Conservation (phyloP, 257 asterid genomes). For the Jacaranda mimosifolia region DNA sequence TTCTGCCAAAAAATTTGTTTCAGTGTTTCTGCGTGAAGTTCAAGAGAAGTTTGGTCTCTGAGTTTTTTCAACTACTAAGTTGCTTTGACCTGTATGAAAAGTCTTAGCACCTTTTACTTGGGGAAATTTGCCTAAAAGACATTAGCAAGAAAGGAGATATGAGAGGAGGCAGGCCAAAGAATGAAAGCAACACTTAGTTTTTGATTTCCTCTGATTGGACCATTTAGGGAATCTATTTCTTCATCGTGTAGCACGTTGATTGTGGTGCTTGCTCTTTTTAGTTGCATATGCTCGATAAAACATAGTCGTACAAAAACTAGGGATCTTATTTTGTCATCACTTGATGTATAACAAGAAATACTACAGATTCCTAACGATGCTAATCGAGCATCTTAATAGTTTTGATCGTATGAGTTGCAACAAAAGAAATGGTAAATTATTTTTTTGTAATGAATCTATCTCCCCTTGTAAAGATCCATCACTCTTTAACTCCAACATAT, state of each 20-base stretch:
- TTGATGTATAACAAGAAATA: too few species aligned
- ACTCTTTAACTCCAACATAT: too few species aligned
- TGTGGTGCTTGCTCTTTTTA: background rate
- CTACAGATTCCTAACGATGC: too few species aligned
- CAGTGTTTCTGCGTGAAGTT: background rate
- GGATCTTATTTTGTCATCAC: too few species aligned
- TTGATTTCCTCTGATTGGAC: background rate
- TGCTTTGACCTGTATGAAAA: constrained; percentile 5
- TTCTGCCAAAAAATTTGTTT: background rate
- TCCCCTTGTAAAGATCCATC: too few species aligned
- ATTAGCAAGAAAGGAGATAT: background rate
- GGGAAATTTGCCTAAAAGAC: background rate
- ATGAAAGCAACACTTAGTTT: background rate
- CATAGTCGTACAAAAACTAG: too few species aligned
- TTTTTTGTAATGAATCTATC: too few species aligned
- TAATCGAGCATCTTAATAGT: too few species aligned
- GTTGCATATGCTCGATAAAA: background rate
- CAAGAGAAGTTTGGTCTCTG: background rate
- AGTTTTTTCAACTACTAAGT: background rate
- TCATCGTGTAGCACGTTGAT: background rate
- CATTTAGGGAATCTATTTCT: background rate
- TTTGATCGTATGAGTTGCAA: too few species aligned
- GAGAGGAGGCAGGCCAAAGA: background rate
- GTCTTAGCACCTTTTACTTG: constrained; percentile 19
- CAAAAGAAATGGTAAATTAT: too few species aligned